Conservation (phyloP, 768 basidiomycete genomes). For the Auricularia sp. region DNA sequence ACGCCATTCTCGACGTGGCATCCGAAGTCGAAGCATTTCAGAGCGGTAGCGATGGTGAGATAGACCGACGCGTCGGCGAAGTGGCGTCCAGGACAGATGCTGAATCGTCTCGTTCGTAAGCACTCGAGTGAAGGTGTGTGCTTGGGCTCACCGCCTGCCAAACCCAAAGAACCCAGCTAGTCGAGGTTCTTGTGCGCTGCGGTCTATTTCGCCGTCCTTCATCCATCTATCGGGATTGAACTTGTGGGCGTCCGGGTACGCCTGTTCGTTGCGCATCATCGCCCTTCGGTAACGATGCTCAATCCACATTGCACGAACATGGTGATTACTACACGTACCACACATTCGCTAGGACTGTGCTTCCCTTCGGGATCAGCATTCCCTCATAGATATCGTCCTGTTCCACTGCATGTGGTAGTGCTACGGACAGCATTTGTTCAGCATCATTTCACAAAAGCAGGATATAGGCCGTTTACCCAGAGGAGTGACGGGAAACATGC, state of each 20-base stretch:
- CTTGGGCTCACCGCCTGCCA: background rate
- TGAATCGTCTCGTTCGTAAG: background rate
- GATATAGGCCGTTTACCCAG: slow-evolving; percentile 7
- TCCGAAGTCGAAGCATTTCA: slow-evolving; percentile 18
- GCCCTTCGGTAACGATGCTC: background rate
- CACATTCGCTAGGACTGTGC: slow-evolving; percentile 4
- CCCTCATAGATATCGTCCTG: slow-evolving; percentile 9
- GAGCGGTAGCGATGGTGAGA: slow-evolving; percentile 21
- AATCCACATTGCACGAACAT: background rate
- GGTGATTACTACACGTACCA: background rate
- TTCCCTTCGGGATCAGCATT: slow-evolving; percentile 9
- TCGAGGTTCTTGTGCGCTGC: background rate
- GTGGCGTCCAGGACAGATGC: slow-evolving; percentile 25
- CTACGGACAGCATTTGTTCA: background rate
- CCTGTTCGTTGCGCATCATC: background rate
- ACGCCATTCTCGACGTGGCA: slow-evolving; percentile 5
- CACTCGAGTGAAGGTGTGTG: background rate
- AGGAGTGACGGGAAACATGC: slow-evolving; percentile 16
- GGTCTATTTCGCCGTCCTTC: background rate
- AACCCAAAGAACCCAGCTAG: background rate
- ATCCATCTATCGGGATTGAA: background rate
- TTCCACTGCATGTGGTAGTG: background rate
- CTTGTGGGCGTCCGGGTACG: no score
- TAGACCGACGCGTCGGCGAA: slow-evolving; percentile 26
- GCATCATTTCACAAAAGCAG: background rate